Evolutionary conservation across 2,329 filamentous ascomycete species (phyloP).

Genomic region (Curvularia lunata): DNA sequence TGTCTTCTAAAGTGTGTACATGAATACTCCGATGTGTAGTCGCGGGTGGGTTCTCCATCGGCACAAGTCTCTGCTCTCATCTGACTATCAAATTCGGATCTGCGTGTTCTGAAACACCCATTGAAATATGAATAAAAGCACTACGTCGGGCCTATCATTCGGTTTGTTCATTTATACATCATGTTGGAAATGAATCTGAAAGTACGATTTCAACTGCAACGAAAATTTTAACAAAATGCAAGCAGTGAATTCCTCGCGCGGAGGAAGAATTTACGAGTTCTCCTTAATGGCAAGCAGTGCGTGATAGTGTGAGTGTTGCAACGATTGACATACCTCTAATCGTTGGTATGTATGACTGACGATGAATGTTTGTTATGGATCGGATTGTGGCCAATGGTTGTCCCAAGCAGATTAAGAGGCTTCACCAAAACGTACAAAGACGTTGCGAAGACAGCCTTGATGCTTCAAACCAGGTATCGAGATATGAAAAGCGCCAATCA

Average conservation of each 20-base stretch:
- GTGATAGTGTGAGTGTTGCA: constrained; percentile 1
- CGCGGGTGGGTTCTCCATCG: too few species aligned
- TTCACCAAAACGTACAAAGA: constrained; percentile 1
- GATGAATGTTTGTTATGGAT: background rate
- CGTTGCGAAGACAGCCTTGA: background rate
- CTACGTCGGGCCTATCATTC: too few species aligned
- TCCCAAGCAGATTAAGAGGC: background rate
- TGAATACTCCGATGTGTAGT: background rate
- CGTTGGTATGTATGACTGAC: background rate
- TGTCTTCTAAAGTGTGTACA: background rate
- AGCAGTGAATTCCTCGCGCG: background rate
- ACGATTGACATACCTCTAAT: background rate
- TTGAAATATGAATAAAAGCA: too few species aligned
- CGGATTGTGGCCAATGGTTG: background rate
- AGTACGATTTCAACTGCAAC: background rate
- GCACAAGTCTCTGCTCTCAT: too few species aligned
- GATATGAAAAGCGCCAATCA: constrained; percentile 2
- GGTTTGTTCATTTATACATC: too few species aligned
- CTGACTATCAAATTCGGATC: too few species aligned
- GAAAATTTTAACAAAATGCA: constrained; percentile 2
- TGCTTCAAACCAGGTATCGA: background rate
- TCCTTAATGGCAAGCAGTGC: constrained; percentile 6
- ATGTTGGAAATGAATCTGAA: background rate
- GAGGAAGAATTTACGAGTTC: constrained; percentile 5
- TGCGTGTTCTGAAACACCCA: too few species aligned